Evolutionary conservation across 1,139 yeast species (phyloP).

Genomic region (Meyerozyma smithsonii): DNA sequence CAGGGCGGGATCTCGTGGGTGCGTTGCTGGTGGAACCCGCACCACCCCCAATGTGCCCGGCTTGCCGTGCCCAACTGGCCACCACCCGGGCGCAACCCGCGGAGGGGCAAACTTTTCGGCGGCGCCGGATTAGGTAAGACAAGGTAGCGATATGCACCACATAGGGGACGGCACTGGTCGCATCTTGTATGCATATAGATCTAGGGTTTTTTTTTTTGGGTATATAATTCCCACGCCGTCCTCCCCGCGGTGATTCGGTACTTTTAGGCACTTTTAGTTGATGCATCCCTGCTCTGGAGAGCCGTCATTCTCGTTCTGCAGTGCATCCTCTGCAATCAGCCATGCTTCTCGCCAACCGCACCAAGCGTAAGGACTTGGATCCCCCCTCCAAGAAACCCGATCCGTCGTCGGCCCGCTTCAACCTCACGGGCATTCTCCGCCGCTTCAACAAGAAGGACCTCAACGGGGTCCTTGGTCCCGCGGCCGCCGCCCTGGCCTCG

Average conservation of each 20-base stretch:
- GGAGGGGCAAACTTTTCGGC: not conserved
- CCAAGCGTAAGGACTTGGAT: conserved; percentile 2
- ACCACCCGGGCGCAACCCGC: not conserved
- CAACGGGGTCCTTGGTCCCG: too few species aligned
- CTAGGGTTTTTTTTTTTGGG: not conserved
- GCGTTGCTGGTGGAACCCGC: too few species aligned
- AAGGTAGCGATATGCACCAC: not conserved
- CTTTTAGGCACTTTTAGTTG: too few species aligned
- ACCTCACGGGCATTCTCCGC: not conserved
- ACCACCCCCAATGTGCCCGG: too few species aligned
- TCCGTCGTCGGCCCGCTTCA: not conserved
- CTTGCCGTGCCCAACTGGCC: too few species aligned
- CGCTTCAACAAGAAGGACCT: conserved; percentile 1
- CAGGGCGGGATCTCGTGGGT: too few species aligned
- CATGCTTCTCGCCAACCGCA: conserved; percentile 3
- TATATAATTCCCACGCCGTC: not conserved
- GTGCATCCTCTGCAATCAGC: too few species aligned
- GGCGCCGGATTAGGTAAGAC: not conserved
- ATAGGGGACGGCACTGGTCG: not conserved
- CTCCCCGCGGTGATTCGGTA: too few species aligned
- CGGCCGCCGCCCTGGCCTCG: too few species aligned
- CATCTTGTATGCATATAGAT: not conserved
- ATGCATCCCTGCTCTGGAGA: too few species aligned
- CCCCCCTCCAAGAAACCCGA: not conserved
- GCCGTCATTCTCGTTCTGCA: too few species aligned